Percentiles rank a stretch among this genome's conserved stretches.
Conservation (phyloP, 441 rosid genomes). For the Populus hybrid region DNA sequence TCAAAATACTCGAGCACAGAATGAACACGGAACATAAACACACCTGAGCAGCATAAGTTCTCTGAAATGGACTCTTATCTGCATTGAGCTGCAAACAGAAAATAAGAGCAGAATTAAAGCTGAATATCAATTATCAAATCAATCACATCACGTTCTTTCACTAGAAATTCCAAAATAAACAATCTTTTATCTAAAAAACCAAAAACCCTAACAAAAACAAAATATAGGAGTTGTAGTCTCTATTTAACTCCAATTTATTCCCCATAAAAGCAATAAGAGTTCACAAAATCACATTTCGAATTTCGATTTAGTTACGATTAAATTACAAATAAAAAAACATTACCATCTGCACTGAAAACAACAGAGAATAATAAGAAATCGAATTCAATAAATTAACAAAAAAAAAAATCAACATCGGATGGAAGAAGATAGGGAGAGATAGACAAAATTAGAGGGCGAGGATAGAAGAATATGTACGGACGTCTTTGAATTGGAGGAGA, state of each 20-base stretch:
- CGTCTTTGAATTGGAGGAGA: constrained; percentile 89
- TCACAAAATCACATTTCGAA: not conserved
- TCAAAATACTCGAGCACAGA: not conserved
- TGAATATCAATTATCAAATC: not conserved
- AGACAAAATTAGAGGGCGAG: not conserved
- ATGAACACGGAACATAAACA: not conserved
- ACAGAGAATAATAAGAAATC: not conserved
- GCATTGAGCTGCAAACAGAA: constrained; percentile 67
- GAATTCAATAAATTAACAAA: not conserved
- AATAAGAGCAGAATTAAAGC: not conserved
- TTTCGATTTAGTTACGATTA: not conserved
- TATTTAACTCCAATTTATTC: not conserved
- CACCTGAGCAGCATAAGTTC: constrained; percentile 92
- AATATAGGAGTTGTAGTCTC: not conserved
- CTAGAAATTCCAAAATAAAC: not conserved
- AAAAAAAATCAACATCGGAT: not conserved
- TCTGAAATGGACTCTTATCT: constrained; percentile 87
- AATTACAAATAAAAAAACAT: not conserved
- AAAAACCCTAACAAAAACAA: not conserved
- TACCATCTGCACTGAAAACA: not conserved
- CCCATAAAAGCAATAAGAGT: not conserved
- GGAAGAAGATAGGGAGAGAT: not conserved
- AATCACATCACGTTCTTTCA: constrained; percentile 7
- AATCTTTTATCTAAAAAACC: not conserved
- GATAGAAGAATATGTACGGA: constrained; percentile 33